Percentiles rank a stretch among this genome's conserved stretches.
These are phyloP conservation scores for Cryphonectria nitschkei DNA, from an alignment of 2,329 filamentous ascomycete genomes.

Conservation along the genomic window DNA sequence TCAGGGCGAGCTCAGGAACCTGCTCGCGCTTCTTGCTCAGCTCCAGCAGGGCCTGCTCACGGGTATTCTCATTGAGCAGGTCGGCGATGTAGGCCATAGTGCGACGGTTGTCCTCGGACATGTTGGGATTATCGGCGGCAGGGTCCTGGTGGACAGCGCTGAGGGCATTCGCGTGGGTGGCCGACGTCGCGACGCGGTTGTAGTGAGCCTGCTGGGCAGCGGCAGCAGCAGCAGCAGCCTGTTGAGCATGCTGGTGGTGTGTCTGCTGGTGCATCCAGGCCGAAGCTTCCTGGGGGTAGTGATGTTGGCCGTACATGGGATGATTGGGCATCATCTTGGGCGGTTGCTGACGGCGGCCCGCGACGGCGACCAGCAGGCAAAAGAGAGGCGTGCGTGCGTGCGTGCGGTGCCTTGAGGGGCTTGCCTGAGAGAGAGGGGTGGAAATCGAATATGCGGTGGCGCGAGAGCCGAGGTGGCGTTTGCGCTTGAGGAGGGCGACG, in stretches of 20 bases:
- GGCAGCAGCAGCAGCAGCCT: conserved; percentile 57
- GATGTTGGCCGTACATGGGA: conserved; percentile 69
- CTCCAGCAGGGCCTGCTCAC: conserved; percentile 90
- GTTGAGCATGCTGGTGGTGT: conserved; percentile 62
- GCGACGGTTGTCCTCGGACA: conserved; percentile 88
- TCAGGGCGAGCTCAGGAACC: conserved; percentile 92
- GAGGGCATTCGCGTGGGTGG: conserved; percentile 54
- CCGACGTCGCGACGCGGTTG: conserved; percentile 71
- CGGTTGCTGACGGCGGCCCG: conserved; percentile 22
- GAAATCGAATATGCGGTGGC: background rate
- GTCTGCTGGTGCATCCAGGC: conserved; percentile 70
- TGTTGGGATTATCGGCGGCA: conserved; percentile 60
- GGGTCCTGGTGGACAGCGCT: conserved; percentile 58
- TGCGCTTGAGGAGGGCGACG: background rate
- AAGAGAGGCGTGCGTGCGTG: background rate
- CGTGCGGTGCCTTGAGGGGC: background rate
- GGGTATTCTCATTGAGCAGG: conserved; percentile 81
- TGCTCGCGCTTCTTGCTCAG: conserved; percentile 98
- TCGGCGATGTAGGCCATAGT: conserved; percentile 95
- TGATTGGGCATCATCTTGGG: conserved; percentile 64
- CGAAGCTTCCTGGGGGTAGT: conserved; percentile 65
- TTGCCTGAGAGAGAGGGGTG: background rate
- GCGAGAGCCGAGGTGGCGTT: background rate
- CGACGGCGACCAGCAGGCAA: conserved; percentile 19
- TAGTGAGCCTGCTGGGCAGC: conserved; percentile 66